Percentiles rank a stretch among this genome's conserved stretches.
Evolutionary conservation across 2,329 filamentous ascomycete species (phyloP).

Genomic region (Coleophoma crateriformis): DNA sequence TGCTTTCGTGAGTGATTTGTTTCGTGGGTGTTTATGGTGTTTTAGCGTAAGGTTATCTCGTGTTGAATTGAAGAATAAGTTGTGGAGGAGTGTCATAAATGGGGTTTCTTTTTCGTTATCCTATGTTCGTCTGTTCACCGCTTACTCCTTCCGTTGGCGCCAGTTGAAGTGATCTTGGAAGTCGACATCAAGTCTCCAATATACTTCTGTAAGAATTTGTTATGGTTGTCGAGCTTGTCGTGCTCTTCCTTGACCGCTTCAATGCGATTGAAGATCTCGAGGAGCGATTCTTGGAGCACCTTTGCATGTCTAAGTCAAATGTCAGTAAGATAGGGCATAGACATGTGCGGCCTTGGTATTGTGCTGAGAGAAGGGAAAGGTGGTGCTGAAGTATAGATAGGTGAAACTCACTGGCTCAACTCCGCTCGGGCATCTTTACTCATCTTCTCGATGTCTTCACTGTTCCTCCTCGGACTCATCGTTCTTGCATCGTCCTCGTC

Average conservation of each 20-base stretch:
- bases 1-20: no score
- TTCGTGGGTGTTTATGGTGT: no score
- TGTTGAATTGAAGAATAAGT: no score
- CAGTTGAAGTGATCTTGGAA: conserved; percentile 60
- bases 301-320: conserved; percentile 69
- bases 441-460: conserved; percentile 83
- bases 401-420: conserved; percentile 43
- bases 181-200: conserved; percentile 93
- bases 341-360: not conserved
- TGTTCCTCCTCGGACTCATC: conserved; percentile 91
- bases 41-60: no score
- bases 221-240: conserved; percentile 93
- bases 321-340: not conserved
- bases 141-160: conserved; percentile 5
- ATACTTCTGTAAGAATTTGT: conserved; percentile 96
- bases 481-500: conserved; percentile 84
- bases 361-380: not conserved
- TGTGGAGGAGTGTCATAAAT: no score
- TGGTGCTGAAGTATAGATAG: no score
- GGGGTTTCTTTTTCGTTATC: no score
- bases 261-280: conserved; percentile 87
- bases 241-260: conserved; percentile 93
- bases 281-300: conserved; percentile 79
- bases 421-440: conserved; percentile 74
- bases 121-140: no score